Conservation (phyloP, 352 stramenopile species). For the Phytophthora parvispora region DNA sequence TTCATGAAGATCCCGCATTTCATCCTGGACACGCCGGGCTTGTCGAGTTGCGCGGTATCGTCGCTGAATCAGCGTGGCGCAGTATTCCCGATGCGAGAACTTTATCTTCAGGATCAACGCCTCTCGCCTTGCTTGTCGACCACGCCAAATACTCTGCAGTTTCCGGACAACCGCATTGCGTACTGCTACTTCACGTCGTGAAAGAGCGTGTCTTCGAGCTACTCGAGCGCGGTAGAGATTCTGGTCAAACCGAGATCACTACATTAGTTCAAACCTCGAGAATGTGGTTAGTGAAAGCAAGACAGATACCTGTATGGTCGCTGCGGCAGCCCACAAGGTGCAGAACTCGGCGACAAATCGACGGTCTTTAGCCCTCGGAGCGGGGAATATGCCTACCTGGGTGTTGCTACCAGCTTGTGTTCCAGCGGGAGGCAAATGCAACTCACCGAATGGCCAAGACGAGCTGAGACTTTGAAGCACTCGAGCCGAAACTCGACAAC, state of each 20-base stretch:
- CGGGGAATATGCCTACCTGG: slow-evolving; percentile 76
- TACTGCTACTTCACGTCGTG: slow-evolving; percentile 48
- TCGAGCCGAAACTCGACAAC: slow-evolving; percentile 68
- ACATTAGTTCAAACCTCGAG: not conserved
- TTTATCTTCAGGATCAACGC: slow-evolving; percentile 61
- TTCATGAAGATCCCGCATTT: slow-evolving; percentile 50
- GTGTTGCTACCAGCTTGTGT: slow-evolving; percentile 15
- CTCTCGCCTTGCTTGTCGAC: slow-evolving; percentile 53
- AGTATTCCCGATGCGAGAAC: slow-evolving; percentile 52
- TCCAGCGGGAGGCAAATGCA: slow-evolving; percentile 45
- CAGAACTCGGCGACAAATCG: slow-evolving; percentile 71
- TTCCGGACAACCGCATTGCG: slow-evolving; percentile 52
- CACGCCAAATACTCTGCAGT: slow-evolving; percentile 81
- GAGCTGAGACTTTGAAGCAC: slow-evolving; percentile 72
- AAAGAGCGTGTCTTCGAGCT: slow-evolving; percentile 37
- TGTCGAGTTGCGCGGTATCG: slow-evolving; percentile 60
- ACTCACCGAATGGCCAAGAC: slow-evolving; percentile 69
- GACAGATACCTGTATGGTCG: slow-evolving; percentile 61
- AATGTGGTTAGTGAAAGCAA: not conserved
- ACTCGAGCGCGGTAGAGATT: slow-evolving; percentile 70
- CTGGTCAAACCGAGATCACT: slow-evolving; percentile 19
- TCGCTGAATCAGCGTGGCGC: slow-evolving; percentile 74
- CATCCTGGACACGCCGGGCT: slow-evolving; percentile 35
- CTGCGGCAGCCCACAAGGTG: slow-evolving; percentile 60
- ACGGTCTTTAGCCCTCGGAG: slow-evolving; percentile 72